phyloP scores from a whole-genome alignment of 129 eudicot genomes.

The Rutidosis leptorrhynchoides region DNA sequence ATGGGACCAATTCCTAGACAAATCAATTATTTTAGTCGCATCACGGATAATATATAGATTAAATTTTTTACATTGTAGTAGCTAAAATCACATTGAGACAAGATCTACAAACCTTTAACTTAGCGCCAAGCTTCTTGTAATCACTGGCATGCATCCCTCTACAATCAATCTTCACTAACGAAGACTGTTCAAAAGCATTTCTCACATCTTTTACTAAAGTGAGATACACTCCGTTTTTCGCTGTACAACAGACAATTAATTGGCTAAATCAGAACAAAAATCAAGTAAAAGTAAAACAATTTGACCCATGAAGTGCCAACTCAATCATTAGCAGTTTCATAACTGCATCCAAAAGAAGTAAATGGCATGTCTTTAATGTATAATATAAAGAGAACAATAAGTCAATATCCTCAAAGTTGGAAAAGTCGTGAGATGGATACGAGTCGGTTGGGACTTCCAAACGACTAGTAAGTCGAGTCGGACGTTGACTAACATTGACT shows the following conservation, averaged over 20 bases:
- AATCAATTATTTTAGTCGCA: not conserved
- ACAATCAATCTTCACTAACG: conserved; percentile 81
- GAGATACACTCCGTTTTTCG: conserved; percentile 79
- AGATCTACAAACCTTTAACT: conserved; percentile 58
- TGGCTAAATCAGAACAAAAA: not conserved
- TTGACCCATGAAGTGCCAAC: not conserved
- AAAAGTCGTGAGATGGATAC: no score
- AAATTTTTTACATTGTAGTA: not conserved
- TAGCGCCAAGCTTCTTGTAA: conserved; percentile 95
- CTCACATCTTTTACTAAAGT: conserved; percentile 83
- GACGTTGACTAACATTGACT: no score
- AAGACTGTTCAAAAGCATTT: conserved; percentile 82
- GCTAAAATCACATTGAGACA: conserved; percentile 3
- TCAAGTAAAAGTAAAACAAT: not conserved
- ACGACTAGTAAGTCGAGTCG: no score
- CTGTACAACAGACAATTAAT: conserved; percentile 34
- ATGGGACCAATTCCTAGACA: conserved; percentile 91
- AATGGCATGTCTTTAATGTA: not conserved
- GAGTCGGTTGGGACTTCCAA: no score
- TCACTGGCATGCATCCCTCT: conserved; percentile 87
- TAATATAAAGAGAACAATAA: not conserved
- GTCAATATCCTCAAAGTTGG: not conserved
- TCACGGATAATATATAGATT: not conserved
- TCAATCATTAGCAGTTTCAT: not conserved
- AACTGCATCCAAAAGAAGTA: conserved; percentile 3